Conservation (phyloP, 345 rosid species). For the Syzygium aromaticum region DNA sequence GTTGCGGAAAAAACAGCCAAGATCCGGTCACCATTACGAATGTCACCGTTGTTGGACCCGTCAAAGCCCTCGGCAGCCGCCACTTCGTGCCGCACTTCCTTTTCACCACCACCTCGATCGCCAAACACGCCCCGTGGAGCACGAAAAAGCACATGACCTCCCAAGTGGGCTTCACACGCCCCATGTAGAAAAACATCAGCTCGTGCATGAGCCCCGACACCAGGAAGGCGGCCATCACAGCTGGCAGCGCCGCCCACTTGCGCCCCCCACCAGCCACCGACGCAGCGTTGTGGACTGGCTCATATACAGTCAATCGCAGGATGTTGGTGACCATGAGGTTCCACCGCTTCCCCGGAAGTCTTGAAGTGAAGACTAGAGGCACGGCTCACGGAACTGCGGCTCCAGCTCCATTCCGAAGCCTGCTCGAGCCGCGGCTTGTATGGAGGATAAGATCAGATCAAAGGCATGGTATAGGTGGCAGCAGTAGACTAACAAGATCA, state of each 20-base stretch:
- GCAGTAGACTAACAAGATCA: not conserved
- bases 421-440: constrained; percentile 6
- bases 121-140: constrained; percentile 15
- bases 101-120: constrained; percentile 7
- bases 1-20: constrained; percentile 27
- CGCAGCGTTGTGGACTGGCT: not conserved
- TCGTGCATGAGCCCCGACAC: constrained; percentile 23
- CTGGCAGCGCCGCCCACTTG: constrained; percentile 14
- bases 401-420: constrained; percentile 13
- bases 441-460: constrained; percentile 7
- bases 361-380: constrained; percentile 19
- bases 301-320: constrained; percentile 15
- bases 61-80: constrained; percentile 35
- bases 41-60: constrained; percentile 21
- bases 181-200: constrained; percentile 17
- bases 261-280: not conserved
- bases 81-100: constrained; percentile 29
- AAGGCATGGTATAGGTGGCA: constrained; percentile 13
- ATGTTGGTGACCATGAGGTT: constrained; percentile 22
- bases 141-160: constrained; percentile 15
- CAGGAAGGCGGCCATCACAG: constrained; percentile 11
- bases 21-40: constrained; percentile 17
- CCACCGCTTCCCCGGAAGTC: constrained; percentile 28
- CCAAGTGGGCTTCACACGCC: constrained; percentile 16
- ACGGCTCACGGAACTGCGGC: constrained; percentile 28